A percentile compares a stretch with the other conserved stretches of the same genome.
These are phyloP conservation scores for Microdochium paspali DNA, from an alignment of 2,329 filamentous ascomycete genomes.

Conservation along the genomic window DNA sequence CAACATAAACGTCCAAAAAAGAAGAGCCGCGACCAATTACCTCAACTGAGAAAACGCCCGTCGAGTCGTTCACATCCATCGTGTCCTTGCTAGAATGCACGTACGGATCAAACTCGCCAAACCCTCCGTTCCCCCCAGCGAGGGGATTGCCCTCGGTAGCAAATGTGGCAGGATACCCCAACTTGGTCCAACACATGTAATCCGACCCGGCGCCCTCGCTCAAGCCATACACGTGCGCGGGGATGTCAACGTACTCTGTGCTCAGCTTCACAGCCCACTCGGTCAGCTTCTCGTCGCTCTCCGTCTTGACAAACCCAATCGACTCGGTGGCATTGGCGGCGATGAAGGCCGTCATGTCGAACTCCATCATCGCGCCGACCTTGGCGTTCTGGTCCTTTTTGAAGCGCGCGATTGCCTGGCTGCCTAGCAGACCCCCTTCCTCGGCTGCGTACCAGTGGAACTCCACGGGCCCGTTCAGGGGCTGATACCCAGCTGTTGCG, in stretches of 20 bases:
- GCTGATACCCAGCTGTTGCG: constrained; percentile 30
- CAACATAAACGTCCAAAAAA: not conserved
- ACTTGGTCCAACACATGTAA: constrained; percentile 28
- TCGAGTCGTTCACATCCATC: constrained; percentile 25
- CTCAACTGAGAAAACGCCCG: constrained; percentile 26
- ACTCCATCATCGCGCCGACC: constrained; percentile 66
- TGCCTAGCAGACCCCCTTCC: constrained; percentile 36
- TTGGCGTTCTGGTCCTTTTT: constrained; percentile 53
- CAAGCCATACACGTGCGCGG: constrained; percentile 22
- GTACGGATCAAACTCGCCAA: constrained; percentile 27
- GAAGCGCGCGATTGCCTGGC: constrained; percentile 58
- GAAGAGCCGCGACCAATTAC: constrained; percentile 9
- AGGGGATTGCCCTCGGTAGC: constrained; percentile 27
- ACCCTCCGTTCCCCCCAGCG: constrained; percentile 11
- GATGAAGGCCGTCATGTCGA: constrained; percentile 30
- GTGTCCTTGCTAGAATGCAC: constrained; percentile 25
- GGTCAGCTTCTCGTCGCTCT: constrained; percentile 24
- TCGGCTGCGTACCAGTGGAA: constrained; percentile 39
- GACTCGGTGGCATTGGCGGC: constrained; percentile 26
- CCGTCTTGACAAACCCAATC: constrained; percentile 27
- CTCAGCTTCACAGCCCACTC: constrained; percentile 22
- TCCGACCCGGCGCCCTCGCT: constrained; percentile 23
- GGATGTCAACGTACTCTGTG: constrained; percentile 25
- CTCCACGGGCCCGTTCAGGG: constrained; percentile 42
- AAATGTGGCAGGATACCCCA: constrained; percentile 28